These are phyloP conservation scores for Bjerkandera adusta DNA, from an alignment of 1,284 basidiomycete genomes.

Conservation along the genomic window DNA sequence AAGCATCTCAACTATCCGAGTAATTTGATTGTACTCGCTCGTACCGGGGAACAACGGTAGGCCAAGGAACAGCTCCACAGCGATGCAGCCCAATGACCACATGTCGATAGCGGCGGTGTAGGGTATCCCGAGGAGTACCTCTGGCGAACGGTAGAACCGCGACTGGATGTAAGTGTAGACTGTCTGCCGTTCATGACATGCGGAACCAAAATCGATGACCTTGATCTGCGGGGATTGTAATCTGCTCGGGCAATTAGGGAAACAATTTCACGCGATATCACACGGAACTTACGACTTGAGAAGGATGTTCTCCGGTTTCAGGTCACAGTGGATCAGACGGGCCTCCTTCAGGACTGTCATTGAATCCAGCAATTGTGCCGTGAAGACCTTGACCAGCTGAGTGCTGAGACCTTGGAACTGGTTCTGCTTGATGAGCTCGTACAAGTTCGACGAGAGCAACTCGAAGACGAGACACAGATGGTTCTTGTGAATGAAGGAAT, in stretches of 20 bases:
- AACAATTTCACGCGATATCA: slow-evolving; percentile 9
- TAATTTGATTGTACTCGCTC: slow-evolving; percentile 98
- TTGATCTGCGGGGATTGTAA: slow-evolving; percentile 98
- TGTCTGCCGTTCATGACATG: slow-evolving; percentile 97
- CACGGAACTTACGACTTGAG: slow-evolving; percentile 80
- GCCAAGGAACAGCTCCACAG: slow-evolving; percentile 96
- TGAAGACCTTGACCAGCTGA: slow-evolving; percentile 97
- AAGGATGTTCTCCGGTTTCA: slow-evolving; percentile 96
- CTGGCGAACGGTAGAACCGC: slow-evolving; percentile 96
- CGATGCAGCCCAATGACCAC: slow-evolving; percentile 96
- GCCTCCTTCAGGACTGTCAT: slow-evolving; percentile 93
- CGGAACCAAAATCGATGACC: slow-evolving; percentile 98
- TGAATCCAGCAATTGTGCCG: slow-evolving; percentile 91
- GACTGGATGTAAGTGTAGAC: slow-evolving; percentile 99
- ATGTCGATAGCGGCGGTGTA: slow-evolving; percentile 95
- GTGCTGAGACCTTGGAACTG: slow-evolving; percentile 97
- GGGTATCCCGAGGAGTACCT: slow-evolving; percentile 93
- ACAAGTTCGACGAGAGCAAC: slow-evolving; percentile 94
- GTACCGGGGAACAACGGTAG: slow-evolving; percentile 97
- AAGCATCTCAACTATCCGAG: slow-evolving; percentile 97
- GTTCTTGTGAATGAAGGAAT: slow-evolving; percentile 95
- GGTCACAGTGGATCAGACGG: slow-evolving; percentile 94
- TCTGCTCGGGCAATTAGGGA: slow-evolving; percentile 38
- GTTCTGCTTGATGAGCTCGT: slow-evolving; percentile 99
- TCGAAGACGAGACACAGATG: slow-evolving; percentile 99